Evolutionary conservation across 2,329 filamentous ascomycete species (phyloP), one percentile per base, ranked within the genome.

Genomic region (Taxawa tesnikishii): DNA sequence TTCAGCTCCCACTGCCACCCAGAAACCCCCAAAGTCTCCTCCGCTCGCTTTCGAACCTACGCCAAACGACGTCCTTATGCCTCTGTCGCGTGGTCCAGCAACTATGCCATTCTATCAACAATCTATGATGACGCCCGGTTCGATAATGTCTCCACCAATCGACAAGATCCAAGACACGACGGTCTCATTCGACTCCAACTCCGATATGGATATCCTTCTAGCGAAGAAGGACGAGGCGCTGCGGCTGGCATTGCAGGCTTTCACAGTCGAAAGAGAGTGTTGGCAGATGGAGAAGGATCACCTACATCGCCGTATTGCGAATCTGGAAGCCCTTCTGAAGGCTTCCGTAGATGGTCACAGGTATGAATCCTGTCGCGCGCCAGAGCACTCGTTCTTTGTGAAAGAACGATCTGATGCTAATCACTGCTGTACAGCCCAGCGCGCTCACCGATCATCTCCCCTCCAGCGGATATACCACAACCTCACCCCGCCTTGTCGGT

Each of bases 31-130:
- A 14, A 55, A 54, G 37, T 51, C 47, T 23, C 53, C 53, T 12
- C 51, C 53, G 3, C 41, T 55, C 17, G 53, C 53, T 26, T 56
- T 56, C 37, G 45, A 46, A 13, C 42, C 31, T 13, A 53, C 53
- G 3, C 41, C 51, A 19, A 55, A 55, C 44, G 53, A 56, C 39
- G 33, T 46, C 8, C 46, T 56, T 27, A 42, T 40, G 34, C 38
- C 46, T 15, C 47, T 50, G 2, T 24, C 33, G 10, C 30, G 31
- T 12, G 19, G 18, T 15, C 16, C 29, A 21, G 24, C 19, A 3
- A 32, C 29, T 25, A 38, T 30, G 13, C 26, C 26, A 33, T 16
- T 8, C 19, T n/a, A 23, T n/a, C n/a, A n/a, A n/a, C n/a, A n/a
- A n/a, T n/a, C n/a, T n/a, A n/a, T n/a, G n/a, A n/a, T n/a, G n/a